Percentiles rank a stretch among this genome's conserved stretches.
phyloP scores from a whole-genome alignment of 1,284 basidiomycete genomes.

The Cryptococcus depauperatus region DNA sequence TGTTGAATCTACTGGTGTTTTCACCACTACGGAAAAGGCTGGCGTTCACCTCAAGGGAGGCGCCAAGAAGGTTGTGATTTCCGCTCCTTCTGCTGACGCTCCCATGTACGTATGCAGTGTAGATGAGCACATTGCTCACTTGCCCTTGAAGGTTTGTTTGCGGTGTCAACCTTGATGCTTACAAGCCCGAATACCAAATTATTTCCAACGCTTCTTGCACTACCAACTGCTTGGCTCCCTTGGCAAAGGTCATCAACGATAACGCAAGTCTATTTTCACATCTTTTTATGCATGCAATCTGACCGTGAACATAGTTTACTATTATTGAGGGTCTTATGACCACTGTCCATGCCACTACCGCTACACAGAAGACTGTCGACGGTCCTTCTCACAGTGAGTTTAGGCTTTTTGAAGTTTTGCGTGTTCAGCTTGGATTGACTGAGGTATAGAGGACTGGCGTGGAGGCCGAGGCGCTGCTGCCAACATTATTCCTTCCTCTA shows the following conservation, averaged over 20 bases:
- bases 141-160: conserved; percentile 54
- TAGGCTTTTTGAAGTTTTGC: too few relatives aligned
- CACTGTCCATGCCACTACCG: conserved; percentile 93
- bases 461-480: conserved; percentile 93
- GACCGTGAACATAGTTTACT: conserved; percentile 51
- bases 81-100: conserved; percentile 94
- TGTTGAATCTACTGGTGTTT: conserved; percentile 98
- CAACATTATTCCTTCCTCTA: conserved; percentile 99
- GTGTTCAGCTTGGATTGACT: too few relatives aligned
- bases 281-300: too few relatives aligned
- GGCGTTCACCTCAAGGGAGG: conserved; percentile 93
- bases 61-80: conserved; percentile 99
- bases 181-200: conserved; percentile 85
- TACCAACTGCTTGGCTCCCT: conserved; percentile 97
- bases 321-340: conserved; percentile 97
- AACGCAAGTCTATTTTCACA: conserved; percentile 42
- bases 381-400: conserved; percentile 73
- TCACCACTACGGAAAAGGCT: conserved; percentile 88
- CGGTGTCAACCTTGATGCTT: conserved; percentile 93
- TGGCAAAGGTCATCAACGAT: conserved; percentile 98
- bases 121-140: background rate
- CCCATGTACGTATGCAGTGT: conserved; percentile 59
- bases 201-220: conserved; percentile 99
- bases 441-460: conserved; percentile 52
- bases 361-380: conserved; percentile 99